Evolutionary conservation across 192 early-diverging fungal genomes (phyloP).

Genomic region (Coemansia nantahalensis): DNA sequence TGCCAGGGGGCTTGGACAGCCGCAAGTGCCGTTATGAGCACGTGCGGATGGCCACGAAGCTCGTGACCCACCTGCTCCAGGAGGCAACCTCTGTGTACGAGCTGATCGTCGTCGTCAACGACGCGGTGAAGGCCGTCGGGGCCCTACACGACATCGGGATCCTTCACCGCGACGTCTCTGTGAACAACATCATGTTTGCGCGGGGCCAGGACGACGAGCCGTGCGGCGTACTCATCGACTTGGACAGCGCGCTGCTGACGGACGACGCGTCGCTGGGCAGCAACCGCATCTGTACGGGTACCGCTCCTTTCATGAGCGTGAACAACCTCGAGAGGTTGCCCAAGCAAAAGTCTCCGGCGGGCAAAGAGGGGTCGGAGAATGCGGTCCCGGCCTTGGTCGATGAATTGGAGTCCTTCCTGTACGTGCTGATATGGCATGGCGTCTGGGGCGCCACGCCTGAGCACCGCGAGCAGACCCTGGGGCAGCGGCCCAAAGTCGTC

Average conservation of each 20-base stretch:
- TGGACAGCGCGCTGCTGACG: constrained; percentile 5
- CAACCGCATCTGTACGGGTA: not conserved
- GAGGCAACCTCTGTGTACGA: constrained; percentile 4
- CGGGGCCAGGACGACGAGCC: not conserved
- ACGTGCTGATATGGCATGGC: not conserved
- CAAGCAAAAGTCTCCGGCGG: too few species aligned
- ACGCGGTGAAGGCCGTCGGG: constrained; percentile 9
- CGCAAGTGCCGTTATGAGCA: not conserved
- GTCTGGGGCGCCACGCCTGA: not conserved
- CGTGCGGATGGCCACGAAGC: constrained; percentile 4
- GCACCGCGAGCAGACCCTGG: not conserved
- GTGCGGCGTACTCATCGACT: constrained; percentile 25
- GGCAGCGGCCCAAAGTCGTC: not conserved
- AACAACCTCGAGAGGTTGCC: constrained; percentile 15
- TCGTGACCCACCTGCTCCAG: not conserved
- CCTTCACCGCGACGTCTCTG: constrained; percentile 27
- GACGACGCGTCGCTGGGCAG: not conserved
- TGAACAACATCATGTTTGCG: constrained; percentile 19
- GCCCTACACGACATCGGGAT: constrained; percentile 4
- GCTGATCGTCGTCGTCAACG: constrained; percentile 12
- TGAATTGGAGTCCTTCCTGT: not conserved
- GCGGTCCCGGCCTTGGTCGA: not conserved
- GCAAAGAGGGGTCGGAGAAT: too few species aligned
- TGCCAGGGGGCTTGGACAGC: too few species aligned
- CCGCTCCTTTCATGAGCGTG: constrained; percentile 26